Conservation (phyloP, 2,329 filamentous ascomycete species). For the Cladosporium oxysporum region DNA sequence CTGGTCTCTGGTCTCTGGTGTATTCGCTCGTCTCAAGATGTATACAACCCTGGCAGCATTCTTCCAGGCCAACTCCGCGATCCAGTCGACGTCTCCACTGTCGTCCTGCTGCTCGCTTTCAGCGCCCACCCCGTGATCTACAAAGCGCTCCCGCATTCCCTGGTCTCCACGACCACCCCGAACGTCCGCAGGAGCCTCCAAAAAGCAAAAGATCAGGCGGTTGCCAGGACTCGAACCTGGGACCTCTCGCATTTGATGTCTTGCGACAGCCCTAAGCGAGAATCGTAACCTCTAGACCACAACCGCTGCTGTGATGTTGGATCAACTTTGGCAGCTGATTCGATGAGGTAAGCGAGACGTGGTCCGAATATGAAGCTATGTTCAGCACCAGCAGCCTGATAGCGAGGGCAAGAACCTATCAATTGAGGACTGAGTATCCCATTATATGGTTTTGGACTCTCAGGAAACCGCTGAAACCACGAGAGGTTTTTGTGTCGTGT, state of each 20-base stretch:
- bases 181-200: not conserved
- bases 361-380: not conserved
- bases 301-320: not conserved
- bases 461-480: not conserved
- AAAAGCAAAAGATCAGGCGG: conserved; percentile 12
- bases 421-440: not conserved
- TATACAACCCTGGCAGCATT: not conserved
- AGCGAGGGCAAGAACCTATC: not conserved
- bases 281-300: conserved; percentile 20
- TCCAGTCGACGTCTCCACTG: not conserved
- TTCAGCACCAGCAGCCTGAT: not conserved
- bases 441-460: not conserved
- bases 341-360: not conserved
- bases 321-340: not conserved
- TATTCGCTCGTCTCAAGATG: not conserved
- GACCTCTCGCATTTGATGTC: conserved; percentile 14
- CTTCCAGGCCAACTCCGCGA: not conserved
- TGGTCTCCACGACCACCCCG: not conserved
- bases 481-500: not conserved
- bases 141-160: not conserved
- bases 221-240: conserved; percentile 18
- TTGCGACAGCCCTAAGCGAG: conserved; percentile 13
- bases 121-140: not conserved
- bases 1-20: not conserved
- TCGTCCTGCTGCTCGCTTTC: not conserved